A percentile compares a stretch with the other conserved stretches of the same genome.
phyloP scores from a whole-genome alignment of 1,284 basidiomycete genomes.

The Ustilago sp. region DNA sequence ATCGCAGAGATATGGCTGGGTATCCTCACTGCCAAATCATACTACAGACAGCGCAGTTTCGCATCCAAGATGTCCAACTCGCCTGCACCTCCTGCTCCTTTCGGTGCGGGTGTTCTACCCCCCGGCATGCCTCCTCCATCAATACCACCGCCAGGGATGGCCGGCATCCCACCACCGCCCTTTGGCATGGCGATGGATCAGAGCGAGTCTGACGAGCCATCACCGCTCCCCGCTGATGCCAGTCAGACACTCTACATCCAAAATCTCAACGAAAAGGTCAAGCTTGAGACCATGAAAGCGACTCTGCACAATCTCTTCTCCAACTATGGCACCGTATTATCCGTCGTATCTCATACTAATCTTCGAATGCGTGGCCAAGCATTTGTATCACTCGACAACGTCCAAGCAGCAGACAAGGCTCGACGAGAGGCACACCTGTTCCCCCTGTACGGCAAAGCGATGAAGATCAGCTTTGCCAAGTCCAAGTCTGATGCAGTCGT shows the following conservation, averaged over 20 bases:
- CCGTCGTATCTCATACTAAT: conserved; percentile 91
- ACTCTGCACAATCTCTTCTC: conserved; percentile 90
- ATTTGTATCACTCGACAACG: conserved; percentile 88
- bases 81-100: conserved; percentile 16
- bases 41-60: not conserved
- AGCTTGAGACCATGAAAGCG: conserved; percentile 84
- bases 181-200: conserved; percentile 29
- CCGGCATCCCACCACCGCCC: conserved; percentile 22
- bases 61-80: conserved; percentile 27
- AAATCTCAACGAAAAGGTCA: conserved; percentile 97
- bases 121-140: conserved; percentile 16
- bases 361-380: conserved; percentile 97
- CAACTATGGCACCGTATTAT: conserved; percentile 88
- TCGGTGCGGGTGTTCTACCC: conserved; percentile 14
- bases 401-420: conserved; percentile 85
- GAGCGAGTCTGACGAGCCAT: conserved; percentile 21
- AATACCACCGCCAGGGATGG: conserved; percentile 33
- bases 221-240: conserved; percentile 38
- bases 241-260: conserved; percentile 92
- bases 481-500: conserved; percentile 90
- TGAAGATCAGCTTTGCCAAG: conserved; percentile 84
- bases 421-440: conserved; percentile 92
- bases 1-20: no score
- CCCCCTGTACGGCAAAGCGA: conserved; percentile 94
- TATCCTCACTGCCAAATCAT: no score